Evolutionary conservation across 768 basidiomycete genomes (phyloP).

Genomic region (Boletus rufocinnamomeus): DNA sequence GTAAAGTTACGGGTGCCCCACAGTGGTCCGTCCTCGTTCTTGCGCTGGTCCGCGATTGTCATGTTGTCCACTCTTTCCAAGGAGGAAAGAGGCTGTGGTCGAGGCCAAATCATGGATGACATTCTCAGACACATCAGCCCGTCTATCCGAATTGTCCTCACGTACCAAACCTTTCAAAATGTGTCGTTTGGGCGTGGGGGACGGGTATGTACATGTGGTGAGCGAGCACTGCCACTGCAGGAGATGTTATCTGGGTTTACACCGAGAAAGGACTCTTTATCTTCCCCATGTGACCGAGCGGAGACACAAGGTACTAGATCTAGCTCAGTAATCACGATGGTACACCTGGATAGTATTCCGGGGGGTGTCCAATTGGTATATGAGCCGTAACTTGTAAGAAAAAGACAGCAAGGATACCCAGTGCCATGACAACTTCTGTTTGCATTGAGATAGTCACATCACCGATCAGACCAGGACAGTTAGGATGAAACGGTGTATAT

Average conservation of each 20-base stretch:
- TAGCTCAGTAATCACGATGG: not conserved
- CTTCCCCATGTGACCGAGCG: too few species aligned
- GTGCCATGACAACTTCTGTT: too few species aligned
- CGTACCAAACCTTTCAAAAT: not conserved
- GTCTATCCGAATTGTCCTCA: not conserved
- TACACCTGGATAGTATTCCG: not conserved
- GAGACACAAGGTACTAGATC: not conserved
- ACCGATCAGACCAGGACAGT: not conserved
- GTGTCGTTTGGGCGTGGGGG: not conserved
- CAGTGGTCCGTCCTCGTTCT: not conserved
- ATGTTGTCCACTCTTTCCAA: not conserved
- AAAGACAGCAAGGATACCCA: too few species aligned
- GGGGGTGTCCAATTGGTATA: too few species aligned
- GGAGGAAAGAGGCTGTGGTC: not conserved
- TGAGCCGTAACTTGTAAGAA: not conserved
- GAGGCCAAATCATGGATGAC: not conserved
- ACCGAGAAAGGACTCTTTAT: too few species aligned
- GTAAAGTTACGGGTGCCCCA: not conserved
- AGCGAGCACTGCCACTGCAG: too few species aligned
- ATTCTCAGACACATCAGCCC: not conserved
- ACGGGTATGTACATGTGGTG: too few species aligned
- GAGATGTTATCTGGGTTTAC: too few species aligned
- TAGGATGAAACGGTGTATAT: too few species aligned
- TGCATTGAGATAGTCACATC: not conserved
- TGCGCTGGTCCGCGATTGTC: not conserved